Evolutionary conservation across 345 rosid species (phyloP), one percentile per base, ranked within the genome.

Genomic region (Erysimum cheiranthoides): DNA sequence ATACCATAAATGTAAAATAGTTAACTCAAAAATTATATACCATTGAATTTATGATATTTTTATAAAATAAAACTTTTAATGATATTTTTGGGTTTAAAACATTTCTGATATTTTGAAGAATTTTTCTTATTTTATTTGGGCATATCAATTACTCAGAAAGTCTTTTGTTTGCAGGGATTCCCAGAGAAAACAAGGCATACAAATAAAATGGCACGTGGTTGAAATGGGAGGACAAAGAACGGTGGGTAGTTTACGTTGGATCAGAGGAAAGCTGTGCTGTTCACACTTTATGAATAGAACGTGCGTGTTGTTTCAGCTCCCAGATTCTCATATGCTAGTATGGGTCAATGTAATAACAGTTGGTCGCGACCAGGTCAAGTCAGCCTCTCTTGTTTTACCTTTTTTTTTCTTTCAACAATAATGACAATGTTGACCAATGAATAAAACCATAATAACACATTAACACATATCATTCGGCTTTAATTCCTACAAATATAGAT

Each of bases 291-390:
- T 8, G 31, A 53, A 34, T 53, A 25, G 32, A 43, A 70, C 64
- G 30, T 63, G 75, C 10, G 35, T 53, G 66, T 7, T 70, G 75
- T 70, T 70, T 52, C 40, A 3, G 51, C 60, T 25, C 25, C 3
- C 2, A 1, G 52, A 57, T 25, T 32, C 25, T 21, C 36, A 34
- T 6, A 4, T 34, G 7, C 7, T 34, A 2, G 1, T 34, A 6
- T 34, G 1, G 36, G 36, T 34, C 70, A 57, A 17, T 31, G 69
- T 54, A 42, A 64, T 17, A 60, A 75, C 39, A 31, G 74, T 75
- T 50, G 25, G 40, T 61, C 54, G 46, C 36, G 39, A 70, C 66
- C 59, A 77, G 56, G 71, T 70, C 74, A 63, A 70, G 52, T 69
- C 45, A 63, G 10, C 75, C 51, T 63, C 30, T 54, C 10, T 63